Conservation (phyloP, 2,329 filamentous ascomycete genomes). For the Sporothrix sp. region DNA sequence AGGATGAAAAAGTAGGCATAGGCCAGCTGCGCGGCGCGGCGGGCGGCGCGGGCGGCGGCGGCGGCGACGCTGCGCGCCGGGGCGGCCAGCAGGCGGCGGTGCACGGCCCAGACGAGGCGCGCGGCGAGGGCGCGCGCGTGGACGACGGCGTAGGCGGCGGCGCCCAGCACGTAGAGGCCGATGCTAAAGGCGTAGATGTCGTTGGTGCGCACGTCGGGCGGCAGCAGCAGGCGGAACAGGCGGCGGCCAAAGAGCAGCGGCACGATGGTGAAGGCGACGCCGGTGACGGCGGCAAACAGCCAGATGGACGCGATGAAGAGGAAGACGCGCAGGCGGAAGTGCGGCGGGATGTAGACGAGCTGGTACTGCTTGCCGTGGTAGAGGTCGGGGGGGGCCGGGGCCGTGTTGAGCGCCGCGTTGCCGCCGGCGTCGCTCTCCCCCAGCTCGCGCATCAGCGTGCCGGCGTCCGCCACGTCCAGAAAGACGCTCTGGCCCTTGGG, state of each 20-base stretch:
- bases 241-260: conserved; percentile 77
- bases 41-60: conserved; percentile 16
- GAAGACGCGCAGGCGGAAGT: conserved; percentile 70
- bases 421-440: not conserved
- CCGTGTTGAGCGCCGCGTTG: too few species aligned
- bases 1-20: conserved; percentile 71
- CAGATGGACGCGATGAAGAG: conserved; percentile 85
- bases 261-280: conserved; percentile 74
- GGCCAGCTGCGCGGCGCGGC: conserved; percentile 38
- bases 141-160: conserved; percentile 50
- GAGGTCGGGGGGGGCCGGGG: conserved; percentile 40
- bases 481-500: conserved; percentile 78
- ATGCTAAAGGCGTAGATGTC: conserved; percentile 95
- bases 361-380: conserved; percentile 55
- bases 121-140: conserved; percentile 26
- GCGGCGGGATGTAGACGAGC: conserved; percentile 72
- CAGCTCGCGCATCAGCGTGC: conserved; percentile 46
- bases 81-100: not conserved
- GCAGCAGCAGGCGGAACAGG: conserved; percentile 65
- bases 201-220: conserved; percentile 65
- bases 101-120: conserved; percentile 15
- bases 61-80: not conserved
- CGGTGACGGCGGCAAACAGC: conserved; percentile 83
- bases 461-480: conserved; percentile 59
- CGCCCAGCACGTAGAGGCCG: conserved; percentile 72